Evolutionary conservation across 2,329 filamentous ascomycete genomes (phyloP).

Genomic region (Allantophomopsis cytisporea): DNA sequence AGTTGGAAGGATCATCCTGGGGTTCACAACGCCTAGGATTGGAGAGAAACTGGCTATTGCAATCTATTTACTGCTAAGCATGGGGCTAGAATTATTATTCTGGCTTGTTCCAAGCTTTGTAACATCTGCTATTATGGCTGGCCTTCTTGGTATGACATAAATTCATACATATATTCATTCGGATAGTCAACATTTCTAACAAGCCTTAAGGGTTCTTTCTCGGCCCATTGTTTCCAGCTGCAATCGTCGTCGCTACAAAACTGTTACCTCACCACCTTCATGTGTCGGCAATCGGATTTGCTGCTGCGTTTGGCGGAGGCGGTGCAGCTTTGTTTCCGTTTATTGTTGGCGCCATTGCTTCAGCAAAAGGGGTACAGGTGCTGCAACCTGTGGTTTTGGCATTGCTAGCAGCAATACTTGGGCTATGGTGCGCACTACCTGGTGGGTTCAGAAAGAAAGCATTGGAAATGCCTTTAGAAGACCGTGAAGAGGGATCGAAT

Average conservation of each 20-base stretch:
- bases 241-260: slow-evolving; percentile 60
- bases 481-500: neutral
- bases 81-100: slow-evolving; percentile 58
- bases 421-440: slow-evolving; percentile 30
- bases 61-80: slow-evolving; percentile 48
- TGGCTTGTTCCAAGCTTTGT: slow-evolving; percentile 72
- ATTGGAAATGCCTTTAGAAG: slow-evolving; percentile 1
- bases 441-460: slow-evolving; percentile 3
- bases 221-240: slow-evolving; percentile 66
- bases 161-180: too few species aligned
- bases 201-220: slow-evolving; percentile 52
- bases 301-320: slow-evolving; percentile 61
- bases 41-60: slow-evolving; percentile 57
- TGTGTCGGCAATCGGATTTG: slow-evolving; percentile 70
- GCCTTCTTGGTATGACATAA: slow-evolving; percentile 30
- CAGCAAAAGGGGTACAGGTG: slow-evolving; percentile 38
- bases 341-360: slow-evolving; percentile 54
- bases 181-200: too few species aligned
- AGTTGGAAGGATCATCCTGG: slow-evolving; percentile 55
- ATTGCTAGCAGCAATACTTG: slow-evolving; percentile 28
- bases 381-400: slow-evolving; percentile 41
- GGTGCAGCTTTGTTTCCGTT: slow-evolving; percentile 57
- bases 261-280: slow-evolving; percentile 61
- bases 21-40: slow-evolving; percentile 61
- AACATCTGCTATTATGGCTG: slow-evolving; percentile 58